A percentile compares a stretch with the other conserved stretches of the same genome.
Conservation (phyloP, 805 yeast genomes). For the Metschnikowia gelsemii region DNA sequence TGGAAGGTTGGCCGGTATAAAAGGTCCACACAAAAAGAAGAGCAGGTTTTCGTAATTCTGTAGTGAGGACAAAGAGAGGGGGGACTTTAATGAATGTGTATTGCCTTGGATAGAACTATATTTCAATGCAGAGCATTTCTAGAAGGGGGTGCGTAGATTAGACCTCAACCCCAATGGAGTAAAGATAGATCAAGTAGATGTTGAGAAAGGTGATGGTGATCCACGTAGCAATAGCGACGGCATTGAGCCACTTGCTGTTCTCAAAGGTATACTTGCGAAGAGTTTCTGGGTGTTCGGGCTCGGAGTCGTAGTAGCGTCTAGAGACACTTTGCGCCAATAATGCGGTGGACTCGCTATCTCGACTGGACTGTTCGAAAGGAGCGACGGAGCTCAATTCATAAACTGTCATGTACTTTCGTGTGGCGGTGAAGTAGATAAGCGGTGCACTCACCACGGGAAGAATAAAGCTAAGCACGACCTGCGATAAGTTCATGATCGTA, state of each 20-base stretch:
- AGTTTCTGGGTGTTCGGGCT: constrained; percentile 8
- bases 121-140: constrained; percentile 1
- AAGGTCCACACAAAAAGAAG: constrained; percentile 41
- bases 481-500: constrained; percentile 45
- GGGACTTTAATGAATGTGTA: not conserved
- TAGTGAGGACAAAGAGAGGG: not conserved
- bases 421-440: constrained; percentile 44
- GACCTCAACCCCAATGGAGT: constrained; percentile 42
- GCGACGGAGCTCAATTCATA: too few species aligned
- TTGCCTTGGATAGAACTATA: not conserved
- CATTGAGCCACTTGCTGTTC: constrained; percentile 35
- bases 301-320: constrained; percentile 10
- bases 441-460: constrained; percentile 47
- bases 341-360: constrained; percentile 11
- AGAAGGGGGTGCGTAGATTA: constrained; percentile 13
- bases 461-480: constrained; percentile 44
- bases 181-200: constrained; percentile 41
- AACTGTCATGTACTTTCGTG: constrained; percentile 41
- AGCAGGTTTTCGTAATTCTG: constrained; percentile 12
- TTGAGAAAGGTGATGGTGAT: constrained; percentile 39
- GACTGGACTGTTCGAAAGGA: not conserved
- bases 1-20: constrained; percentile 38
- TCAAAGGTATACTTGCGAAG: constrained; percentile 35
- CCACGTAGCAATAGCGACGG: constrained; percentile 41
- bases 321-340: constrained; percentile 8